Percentiles rank a stretch among this genome's conserved stretches.
Conservation (phyloP, 1,284 basidiomycete species). For the Afroboletus lepidellus region DNA sequence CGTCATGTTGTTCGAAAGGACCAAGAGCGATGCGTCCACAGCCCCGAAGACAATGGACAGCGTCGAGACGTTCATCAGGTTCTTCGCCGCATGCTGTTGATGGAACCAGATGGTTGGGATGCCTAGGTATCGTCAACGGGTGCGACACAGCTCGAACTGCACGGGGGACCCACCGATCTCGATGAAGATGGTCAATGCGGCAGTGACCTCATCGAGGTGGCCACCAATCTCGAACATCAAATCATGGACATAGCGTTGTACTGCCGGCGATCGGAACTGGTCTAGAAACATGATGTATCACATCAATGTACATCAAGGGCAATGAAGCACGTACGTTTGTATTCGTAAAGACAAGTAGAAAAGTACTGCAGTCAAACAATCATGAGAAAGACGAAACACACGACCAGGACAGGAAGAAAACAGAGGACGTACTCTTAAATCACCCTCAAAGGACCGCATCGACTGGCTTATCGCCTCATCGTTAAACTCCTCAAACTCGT, state of each 20-base stretch:
- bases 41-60: constrained; percentile 59
- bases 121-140: constrained; percentile 37
- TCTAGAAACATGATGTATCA: constrained; percentile 12
- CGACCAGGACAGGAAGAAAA: neutral
- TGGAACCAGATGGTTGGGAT: constrained; percentile 59
- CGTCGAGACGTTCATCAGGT: constrained; percentile 53
- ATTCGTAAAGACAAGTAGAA: constrained; percentile 27
- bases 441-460: constrained; percentile 47
- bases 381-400: neutral
- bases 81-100: constrained; percentile 52
- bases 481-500: constrained; percentile 55
- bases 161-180: constrained; percentile 44
- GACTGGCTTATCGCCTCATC: constrained; percentile 54
- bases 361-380: constrained; percentile 24
- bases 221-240: constrained; percentile 49
- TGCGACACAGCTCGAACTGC: neutral
- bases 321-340: constrained; percentile 20
- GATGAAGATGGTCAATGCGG: constrained; percentile 48
- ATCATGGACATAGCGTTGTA: constrained; percentile 57
- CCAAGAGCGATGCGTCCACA: constrained; percentile 53
- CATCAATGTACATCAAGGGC: constrained; percentile 15
- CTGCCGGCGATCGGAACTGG: constrained; percentile 51
- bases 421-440: constrained; percentile 43
- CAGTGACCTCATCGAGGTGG: constrained; percentile 51
- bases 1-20: constrained; percentile 40